Evolutionary conservation across 345 rosid species (phyloP).

Genomic region (Nephelium lappaceum): DNA sequence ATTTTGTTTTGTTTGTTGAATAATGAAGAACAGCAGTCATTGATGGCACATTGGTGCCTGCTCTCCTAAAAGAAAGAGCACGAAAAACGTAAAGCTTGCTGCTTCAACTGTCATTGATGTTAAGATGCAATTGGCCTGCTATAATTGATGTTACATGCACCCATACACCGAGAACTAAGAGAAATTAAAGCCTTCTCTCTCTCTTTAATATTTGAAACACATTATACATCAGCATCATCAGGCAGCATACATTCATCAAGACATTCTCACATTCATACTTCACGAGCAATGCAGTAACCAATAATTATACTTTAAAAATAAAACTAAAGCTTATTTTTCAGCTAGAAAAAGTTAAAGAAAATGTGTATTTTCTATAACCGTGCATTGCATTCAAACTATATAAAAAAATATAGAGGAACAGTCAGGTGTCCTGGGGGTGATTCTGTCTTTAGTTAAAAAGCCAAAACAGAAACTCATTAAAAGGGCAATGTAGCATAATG

Average conservation of each 20-base stretch:
- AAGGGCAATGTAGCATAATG: not conserved
- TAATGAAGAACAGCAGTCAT: not conserved
- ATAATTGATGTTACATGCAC: not conserved
- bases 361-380: no score
- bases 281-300: not conserved
- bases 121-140: not conserved
- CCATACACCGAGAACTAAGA: constrained; percentile 4
- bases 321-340: constrained; percentile 1
- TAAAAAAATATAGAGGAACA: no score
- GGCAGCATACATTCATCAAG: no score
- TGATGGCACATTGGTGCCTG: no score
- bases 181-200: not conserved
- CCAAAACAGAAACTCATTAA: not conserved
- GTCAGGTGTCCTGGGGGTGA: no score
- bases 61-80: not conserved
- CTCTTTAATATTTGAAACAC: not conserved
- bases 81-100: not conserved
- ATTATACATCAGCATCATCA: no score
- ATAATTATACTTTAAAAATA: not conserved
- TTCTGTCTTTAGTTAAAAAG: no score
- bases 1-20: not conserved
- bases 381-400: no score
- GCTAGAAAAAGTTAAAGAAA: no score
- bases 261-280: no score
- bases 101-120: no score